Evolutionary conservation across 1,139 yeast genomes (phyloP), one percentile per base, ranked within the genome.

Genomic region (Eremothecium cymbalariae): DNA sequence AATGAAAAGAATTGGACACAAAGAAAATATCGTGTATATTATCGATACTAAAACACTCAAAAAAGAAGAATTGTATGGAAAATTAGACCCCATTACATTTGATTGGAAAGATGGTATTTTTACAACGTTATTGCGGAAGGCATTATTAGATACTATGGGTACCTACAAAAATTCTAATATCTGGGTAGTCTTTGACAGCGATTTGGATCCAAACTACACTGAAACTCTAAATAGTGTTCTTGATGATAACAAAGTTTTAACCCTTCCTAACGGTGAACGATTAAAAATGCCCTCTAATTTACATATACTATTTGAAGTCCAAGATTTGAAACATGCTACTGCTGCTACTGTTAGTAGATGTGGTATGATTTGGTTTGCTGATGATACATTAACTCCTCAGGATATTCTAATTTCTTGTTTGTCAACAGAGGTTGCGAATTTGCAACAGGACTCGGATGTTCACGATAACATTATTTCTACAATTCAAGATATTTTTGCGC

Each of bases 31-130:
- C 1, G 48, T 56, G 2, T 69, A 68, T 43, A 59, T 65, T 2
- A 70, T 90, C 29, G 94, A 86, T 51, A 78, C 95, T 3, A 86
- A 85, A 50, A 82, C 81, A 1, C 48, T 83, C 44, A 56, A 72
- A 0, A 90, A 88, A 49, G 74, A 69, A 6, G 64, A 68, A 1
- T 60, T 90, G 1, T 85, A 72, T 54, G 98, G 98, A 1, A 50
- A 57, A 2, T 58, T 86, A 22, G 94, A 88, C 48, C 55, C 70
- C 1, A 68, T 84, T 0, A 88, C 97, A 0, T 64, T 94, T 21
- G 97, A 88, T 41, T 90, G 97, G 97, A 72, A 71, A 1, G 98
- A 90, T 60, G 98, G 98, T 8, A 53, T 88, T 8, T 70, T 90
- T 34, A 83, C 95, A 0, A 57, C 72, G 9, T 68, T 81, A 4